Conservation (phyloP, 805 yeast species). For the Phaffomyces thermotolerans region DNA sequence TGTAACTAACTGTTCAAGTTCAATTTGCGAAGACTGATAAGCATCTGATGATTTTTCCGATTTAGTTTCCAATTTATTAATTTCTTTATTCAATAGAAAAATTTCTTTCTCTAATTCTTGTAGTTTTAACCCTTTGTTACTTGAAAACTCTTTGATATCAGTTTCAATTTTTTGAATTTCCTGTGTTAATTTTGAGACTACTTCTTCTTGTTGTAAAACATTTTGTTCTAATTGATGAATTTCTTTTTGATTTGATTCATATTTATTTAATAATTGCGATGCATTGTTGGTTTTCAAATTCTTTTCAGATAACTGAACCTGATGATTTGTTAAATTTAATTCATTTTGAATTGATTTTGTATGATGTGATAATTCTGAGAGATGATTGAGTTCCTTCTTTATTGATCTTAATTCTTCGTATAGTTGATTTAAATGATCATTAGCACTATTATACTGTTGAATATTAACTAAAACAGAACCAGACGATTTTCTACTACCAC, state of each 20-base stretch:
- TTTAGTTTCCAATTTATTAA: constrained; percentile 29
- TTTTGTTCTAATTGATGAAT: constrained; percentile 33
- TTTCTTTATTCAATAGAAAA: constrained; percentile 29
- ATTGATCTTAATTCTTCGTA: constrained; percentile 37
- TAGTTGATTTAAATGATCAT: constrained; percentile 31
- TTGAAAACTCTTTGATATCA: constrained; percentile 77
- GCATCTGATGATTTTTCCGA: constrained; percentile 41
- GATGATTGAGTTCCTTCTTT: constrained; percentile 33
- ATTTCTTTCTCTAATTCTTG: constrained; percentile 54
- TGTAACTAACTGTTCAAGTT: constrained; percentile 54
- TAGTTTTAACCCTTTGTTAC: constrained; percentile 75
- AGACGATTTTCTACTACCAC: constrained; percentile 72
- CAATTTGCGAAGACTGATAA: constrained; percentile 61
- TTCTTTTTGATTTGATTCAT: constrained; percentile 38
- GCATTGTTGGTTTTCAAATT: constrained; percentile 51
- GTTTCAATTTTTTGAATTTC: constrained; percentile 52
- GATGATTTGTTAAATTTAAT: constrained; percentile 50
- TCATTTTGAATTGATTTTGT: constrained; percentile 55
- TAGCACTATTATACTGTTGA: constrained; percentile 51
- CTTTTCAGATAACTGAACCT: constrained; percentile 46
- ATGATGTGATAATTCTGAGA: constrained; percentile 36
- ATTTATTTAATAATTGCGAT: constrained; percentile 45
- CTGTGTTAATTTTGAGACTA: constrained; percentile 25
- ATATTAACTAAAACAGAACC: constrained; percentile 55
- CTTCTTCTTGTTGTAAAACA: constrained; percentile 30